Evolutionary conservation across 768 basidiomycete species (phyloP).

Genomic region (Cubamyces lactineus): DNA sequence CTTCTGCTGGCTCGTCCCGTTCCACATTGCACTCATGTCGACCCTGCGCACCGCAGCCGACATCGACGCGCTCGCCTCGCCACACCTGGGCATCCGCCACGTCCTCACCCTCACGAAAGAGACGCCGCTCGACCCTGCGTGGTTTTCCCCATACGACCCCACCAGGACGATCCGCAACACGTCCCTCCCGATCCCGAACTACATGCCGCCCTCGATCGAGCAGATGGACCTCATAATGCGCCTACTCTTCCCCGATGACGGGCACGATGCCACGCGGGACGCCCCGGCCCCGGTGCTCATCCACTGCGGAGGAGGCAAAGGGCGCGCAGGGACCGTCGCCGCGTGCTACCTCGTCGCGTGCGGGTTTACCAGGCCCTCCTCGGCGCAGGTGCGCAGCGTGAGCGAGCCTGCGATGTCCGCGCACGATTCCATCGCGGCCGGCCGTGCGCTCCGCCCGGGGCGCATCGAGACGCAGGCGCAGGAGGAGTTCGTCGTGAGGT

Average conservation of each 20-base stretch:
- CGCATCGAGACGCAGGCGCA: slow-evolving; percentile 61
- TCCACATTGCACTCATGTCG: slow-evolving; percentile 62
- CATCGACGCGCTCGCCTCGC: slow-evolving; percentile 48
- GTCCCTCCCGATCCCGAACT: slow-evolving; percentile 59
- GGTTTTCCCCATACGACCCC: slow-evolving; percentile 42
- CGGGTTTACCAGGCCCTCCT: slow-evolving; percentile 51
- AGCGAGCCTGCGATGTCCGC: slow-evolving; percentile 53
- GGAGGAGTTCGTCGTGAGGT: slow-evolving; percentile 59
- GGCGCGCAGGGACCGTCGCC: slow-evolving; percentile 62
- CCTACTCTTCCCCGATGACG: slow-evolving; percentile 43
- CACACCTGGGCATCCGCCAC: slow-evolving; percentile 56
- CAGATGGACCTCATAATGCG: slow-evolving; percentile 61
- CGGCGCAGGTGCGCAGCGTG: slow-evolving; percentile 27
- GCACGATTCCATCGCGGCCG: slow-evolving; percentile 47
- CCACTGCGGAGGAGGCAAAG: slow-evolving; percentile 67
- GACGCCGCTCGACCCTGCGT: slow-evolving; percentile 47
- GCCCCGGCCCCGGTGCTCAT: slow-evolving; percentile 48
- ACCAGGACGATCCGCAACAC: slow-evolving; percentile 49
- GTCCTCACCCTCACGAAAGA: slow-evolving; percentile 64
- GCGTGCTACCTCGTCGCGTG: slow-evolving; percentile 63
- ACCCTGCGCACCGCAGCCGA: slow-evolving; percentile 56
- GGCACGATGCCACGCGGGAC: no score
- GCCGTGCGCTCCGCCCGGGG: slow-evolving; percentile 56
- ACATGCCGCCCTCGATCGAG: slow-evolving; percentile 56
- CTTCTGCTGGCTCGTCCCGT: slow-evolving; percentile 66